phyloP scores from a whole-genome alignment of 2,329 filamentous ascomycete genomes.

The Colletotrichum ledebouriae region DNA sequence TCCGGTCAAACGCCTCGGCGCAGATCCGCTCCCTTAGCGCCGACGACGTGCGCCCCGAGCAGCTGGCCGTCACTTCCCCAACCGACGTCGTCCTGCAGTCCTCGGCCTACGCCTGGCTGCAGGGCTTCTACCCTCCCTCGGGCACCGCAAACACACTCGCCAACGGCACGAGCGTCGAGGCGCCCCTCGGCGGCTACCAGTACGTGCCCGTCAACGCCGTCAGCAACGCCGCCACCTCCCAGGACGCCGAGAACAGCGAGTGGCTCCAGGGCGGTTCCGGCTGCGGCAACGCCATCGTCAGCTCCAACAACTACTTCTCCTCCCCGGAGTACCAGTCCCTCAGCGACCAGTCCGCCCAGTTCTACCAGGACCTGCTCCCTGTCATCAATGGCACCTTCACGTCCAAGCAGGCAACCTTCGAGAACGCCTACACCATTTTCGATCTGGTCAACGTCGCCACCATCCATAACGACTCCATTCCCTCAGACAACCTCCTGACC shows the following conservation, averaged over 20 bases:
- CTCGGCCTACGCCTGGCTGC: conserved; percentile 84
- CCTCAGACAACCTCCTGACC: conserved; percentile 71
- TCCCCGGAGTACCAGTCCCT: conserved; percentile 60
- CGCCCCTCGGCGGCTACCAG: conserved; percentile 85
- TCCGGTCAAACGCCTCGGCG: conserved; percentile 69
- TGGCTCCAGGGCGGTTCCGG: conserved; percentile 72
- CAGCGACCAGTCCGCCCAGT: conserved; percentile 68
- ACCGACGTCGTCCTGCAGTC: conserved; percentile 83
- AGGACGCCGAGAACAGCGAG: conserved; percentile 67
- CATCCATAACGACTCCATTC: conserved; percentile 73
- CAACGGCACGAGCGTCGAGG: conserved; percentile 75
- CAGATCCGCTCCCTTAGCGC: conserved; percentile 76
- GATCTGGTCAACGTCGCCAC: conserved; percentile 71
- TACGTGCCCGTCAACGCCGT: conserved; percentile 80
- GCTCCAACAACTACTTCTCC: conserved; percentile 67
- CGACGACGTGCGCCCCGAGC: conserved; percentile 75
- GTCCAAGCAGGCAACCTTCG: conserved; percentile 62
- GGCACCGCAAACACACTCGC: conserved; percentile 73
- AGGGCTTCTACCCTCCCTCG: conserved; percentile 88
- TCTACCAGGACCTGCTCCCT: conserved; percentile 67
- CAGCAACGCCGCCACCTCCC: conserved; percentile 64
- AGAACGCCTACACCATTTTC: conserved; percentile 73
- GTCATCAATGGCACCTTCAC: conserved; percentile 67
- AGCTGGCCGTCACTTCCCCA: conserved; percentile 80
- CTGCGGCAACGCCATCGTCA: conserved; percentile 67